phyloP scores from a whole-genome alignment of 2,329 filamentous ascomycete species.

The Didymella exigua region DNA sequence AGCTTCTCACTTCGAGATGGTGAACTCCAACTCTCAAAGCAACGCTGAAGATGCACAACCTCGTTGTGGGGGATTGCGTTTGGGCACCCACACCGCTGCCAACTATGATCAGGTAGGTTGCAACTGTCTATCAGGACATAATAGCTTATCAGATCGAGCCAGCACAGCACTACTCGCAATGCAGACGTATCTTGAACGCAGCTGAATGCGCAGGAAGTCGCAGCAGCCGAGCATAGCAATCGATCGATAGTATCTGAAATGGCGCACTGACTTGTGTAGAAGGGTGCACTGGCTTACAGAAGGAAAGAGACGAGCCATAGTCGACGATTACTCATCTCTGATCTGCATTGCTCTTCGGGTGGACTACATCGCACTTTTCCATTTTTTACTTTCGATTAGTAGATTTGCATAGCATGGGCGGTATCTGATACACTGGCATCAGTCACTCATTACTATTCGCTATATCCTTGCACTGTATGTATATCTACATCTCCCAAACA shows the following conservation, averaged over 20 bases:
- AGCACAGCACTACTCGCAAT: neutral
- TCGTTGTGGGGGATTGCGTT: constrained; percentile 8
- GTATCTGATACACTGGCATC: neutral
- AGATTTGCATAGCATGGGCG: neutral
- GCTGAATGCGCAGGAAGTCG: neutral
- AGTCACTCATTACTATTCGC: neutral
- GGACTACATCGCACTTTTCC: neutral
- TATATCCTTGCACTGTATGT: neutral
- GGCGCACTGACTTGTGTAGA: neutral
- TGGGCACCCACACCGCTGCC: neutral
- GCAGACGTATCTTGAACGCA: neutral
- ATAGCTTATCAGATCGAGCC: neutral
- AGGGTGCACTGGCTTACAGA: too few relatives aligned
- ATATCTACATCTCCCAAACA: neutral
- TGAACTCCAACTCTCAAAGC: neutral
- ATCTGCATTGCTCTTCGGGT: neutral
- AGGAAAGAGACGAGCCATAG: neutral
- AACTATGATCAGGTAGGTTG: neutral
- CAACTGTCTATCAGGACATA: neutral
- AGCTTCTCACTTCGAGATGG: neutral
- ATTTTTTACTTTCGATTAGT: neutral
- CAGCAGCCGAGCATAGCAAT: neutral
- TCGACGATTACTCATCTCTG: neutral
- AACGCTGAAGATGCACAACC: constrained; percentile 2
- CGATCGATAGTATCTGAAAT: neutral